Evolutionary conservation across 345 rosid species (phyloP).

Genomic region (Citrus reticulata): DNA sequence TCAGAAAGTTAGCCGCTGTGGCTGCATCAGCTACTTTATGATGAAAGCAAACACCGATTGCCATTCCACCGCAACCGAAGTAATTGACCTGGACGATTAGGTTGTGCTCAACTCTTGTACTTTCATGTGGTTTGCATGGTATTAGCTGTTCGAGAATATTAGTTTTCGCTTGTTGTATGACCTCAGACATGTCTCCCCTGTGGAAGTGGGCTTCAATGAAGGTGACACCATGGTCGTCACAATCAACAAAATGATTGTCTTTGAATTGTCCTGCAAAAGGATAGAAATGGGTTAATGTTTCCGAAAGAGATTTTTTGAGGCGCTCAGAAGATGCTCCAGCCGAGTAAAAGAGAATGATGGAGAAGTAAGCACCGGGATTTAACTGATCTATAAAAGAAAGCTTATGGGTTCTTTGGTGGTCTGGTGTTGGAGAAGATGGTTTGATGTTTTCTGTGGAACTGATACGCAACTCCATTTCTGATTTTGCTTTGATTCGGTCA

Average conservation of each 20-base stretch:
- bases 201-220: slow-evolving; percentile 12
- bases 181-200: neutral
- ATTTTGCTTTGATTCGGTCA: too few relatives aligned
- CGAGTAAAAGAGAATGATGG: slow-evolving; percentile 24
- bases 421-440: slow-evolving; percentile 25
- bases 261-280: slow-evolving; percentile 21
- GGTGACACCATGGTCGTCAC: slow-evolving; percentile 23
- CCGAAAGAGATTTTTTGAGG: slow-evolving; percentile 21
- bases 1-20: slow-evolving; percentile 10
- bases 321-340: neutral
- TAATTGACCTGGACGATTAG: slow-evolving; percentile 20
- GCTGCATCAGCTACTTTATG: slow-evolving; percentile 27
- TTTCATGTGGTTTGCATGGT: neutral
- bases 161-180: neutral
- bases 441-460: neutral
- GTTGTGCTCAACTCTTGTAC: neutral
- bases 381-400: slow-evolving; percentile 33
- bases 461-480: neutral
- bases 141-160: slow-evolving; percentile 10
- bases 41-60: slow-evolving; percentile 11
- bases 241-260: slow-evolving; percentile 11
- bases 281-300: slow-evolving; percentile 15
- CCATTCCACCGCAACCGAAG: slow-evolving; percentile 30
- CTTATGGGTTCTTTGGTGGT: slow-evolving; percentile 12
- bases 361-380: slow-evolving; percentile 10